Percentiles rank a stretch among this genome's conserved stretches.
Evolutionary conservation across 768 basidiomycete genomes (phyloP).

Genomic region (Boletus coccyginus): DNA sequence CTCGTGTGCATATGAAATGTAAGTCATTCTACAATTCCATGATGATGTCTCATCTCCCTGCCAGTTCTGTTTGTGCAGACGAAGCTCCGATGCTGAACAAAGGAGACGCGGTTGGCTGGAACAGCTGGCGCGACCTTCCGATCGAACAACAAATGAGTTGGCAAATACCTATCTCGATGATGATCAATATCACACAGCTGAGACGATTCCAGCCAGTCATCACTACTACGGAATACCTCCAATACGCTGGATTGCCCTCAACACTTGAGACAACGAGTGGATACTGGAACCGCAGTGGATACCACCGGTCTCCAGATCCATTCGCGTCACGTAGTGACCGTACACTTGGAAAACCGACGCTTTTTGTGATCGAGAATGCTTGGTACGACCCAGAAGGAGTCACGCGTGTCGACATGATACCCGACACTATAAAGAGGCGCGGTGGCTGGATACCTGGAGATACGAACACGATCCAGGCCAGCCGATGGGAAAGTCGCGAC

Average conservation of each 20-base stretch:
- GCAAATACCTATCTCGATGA: slow-evolving; percentile 31
- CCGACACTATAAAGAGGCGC: slow-evolving; percentile 23
- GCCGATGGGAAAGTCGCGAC: slow-evolving; percentile 12
- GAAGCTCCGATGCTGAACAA: slow-evolving; percentile 42
- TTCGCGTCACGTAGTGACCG: slow-evolving; percentile 15
- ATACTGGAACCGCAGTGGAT: slow-evolving; percentile 33
- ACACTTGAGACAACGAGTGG: slow-evolving; percentile 36
- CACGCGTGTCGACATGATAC: slow-evolving; percentile 37
- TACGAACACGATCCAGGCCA: slow-evolving; percentile 9
- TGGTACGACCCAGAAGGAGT: slow-evolving; percentile 38
- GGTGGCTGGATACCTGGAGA: slow-evolving; percentile 24
- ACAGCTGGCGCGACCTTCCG: slow-evolving; percentile 38
- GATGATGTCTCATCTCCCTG: not conserved
- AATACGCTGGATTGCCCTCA: slow-evolving; percentile 32
- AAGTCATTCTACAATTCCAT: slow-evolving; percentile 5
- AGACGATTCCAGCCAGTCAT: slow-evolving; percentile 35
- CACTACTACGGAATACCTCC: slow-evolving; percentile 38
- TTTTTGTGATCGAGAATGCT: slow-evolving; percentile 38
- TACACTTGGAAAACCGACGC: slow-evolving; percentile 13
- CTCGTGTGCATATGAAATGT: slow-evolving; percentile 40
- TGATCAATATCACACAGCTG: slow-evolving; percentile 41
- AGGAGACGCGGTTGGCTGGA: slow-evolving; percentile 38
- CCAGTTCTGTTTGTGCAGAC: slow-evolving; percentile 36
- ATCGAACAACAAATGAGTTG: slow-evolving; percentile 32
- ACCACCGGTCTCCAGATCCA: slow-evolving; percentile 21